Base-by-base conservation (phyloP, 2,329 filamentous ascomycete species). In the Trichophyton equinum region DNA sequence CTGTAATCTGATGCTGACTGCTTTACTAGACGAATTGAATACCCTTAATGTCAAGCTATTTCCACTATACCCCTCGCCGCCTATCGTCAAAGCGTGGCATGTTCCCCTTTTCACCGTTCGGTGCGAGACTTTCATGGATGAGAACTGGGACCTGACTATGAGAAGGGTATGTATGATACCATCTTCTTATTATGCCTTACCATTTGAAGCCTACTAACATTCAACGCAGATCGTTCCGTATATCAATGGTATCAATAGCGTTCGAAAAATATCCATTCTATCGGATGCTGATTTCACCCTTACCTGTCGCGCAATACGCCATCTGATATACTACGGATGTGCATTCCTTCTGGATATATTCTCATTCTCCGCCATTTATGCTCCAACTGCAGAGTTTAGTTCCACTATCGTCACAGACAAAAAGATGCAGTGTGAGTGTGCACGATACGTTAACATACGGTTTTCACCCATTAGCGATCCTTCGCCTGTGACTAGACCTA, bases 41-140 rank as follows among this genome's bases (percentile, higher is more conserved):
- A 96, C 90, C 0, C 85, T 96, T 74, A 96, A 96, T 74, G 89
- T 96, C 81, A 96, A 96, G 75, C 83, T 96, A 57, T 96, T 96
- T 72, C 91, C 90, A 0, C 85, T 89, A 55, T 87, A 92, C 68
- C 80, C 85, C 0, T 83, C 85, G 15, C 91, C 91, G 1, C 85
- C 89, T 0, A 80, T 85, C 2, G 86, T 97, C 60, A 85, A 87
- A 68, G 84, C 88, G 55, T 96, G 89, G 86, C 90, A 97, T 69
- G 94, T 99, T 1, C 94, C 94, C 3, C 83, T 99, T 22, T 79
- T 84, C 61, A 85, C 84, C 4, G 82, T 85, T 44, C 74, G 76
- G 33, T 79, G 80, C 49, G 75, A 79, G 60, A 72, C 74, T 13
- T 77, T 81, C 59, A 77, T 79, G 69, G 79, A 81, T 65, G 76